These are phyloP conservation scores for Botryosphaeria dothidea DNA, from an alignment of 2,329 filamentous ascomycete genomes.

Conservation along the genomic window DNA sequence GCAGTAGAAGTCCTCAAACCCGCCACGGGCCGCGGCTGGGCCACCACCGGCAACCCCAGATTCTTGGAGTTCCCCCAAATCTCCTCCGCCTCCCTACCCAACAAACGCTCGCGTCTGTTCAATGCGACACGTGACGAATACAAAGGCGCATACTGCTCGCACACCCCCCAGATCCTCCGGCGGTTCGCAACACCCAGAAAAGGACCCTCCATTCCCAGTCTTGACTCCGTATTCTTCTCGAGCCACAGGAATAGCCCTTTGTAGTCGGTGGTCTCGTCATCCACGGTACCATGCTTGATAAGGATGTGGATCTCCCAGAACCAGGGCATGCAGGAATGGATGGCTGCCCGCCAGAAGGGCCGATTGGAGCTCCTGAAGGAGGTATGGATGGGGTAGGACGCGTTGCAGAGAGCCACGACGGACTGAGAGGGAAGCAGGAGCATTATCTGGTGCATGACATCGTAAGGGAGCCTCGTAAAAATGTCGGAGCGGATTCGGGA, in stretches of 20 bases:
- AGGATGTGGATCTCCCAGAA: slow-evolving; percentile 4
- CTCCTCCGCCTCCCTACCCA: background rate
- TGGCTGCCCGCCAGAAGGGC: background rate
- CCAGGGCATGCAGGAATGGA: slow-evolving; percentile 4
- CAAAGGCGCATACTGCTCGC: background rate
- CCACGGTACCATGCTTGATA: slow-evolving; percentile 25
- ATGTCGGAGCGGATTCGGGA: slow-evolving; percentile 5
- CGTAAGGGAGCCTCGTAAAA: background rate
- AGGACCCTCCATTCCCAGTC: slow-evolving; percentile 25
- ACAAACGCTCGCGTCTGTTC: background rate
- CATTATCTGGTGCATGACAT: background rate
- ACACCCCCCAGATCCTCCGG: slow-evolving; percentile 32
- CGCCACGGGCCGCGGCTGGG: slow-evolving; percentile 19
- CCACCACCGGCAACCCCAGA: slow-evolving; percentile 14
- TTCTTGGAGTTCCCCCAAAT: background rate
- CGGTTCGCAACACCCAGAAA: slow-evolving; percentile 36
- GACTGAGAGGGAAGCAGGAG: background rate
- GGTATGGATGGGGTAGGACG: background rate
- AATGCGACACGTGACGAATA: background rate
- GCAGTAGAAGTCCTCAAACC: background rate
- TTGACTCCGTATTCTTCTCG: slow-evolving; percentile 23
- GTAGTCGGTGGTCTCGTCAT: slow-evolving; percentile 20
- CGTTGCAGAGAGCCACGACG: background rate
- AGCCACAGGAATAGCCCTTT: slow-evolving; percentile 29
- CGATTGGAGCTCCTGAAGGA: background rate